phyloP scores from a whole-genome alignment of 1,284 basidiomycete genomes.

The Melampsora americana region DNA sequence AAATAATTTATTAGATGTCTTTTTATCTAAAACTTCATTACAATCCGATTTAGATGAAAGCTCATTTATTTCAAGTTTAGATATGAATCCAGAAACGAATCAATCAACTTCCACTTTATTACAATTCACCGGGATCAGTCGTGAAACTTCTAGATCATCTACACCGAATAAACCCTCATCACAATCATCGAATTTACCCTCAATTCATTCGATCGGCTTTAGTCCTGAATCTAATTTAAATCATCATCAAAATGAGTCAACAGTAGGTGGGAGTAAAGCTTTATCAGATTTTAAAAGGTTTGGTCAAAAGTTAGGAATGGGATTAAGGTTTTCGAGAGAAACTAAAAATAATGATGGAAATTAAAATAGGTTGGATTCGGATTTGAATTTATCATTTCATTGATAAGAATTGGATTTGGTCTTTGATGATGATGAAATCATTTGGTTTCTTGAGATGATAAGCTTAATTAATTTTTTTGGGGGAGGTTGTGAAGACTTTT shows the following conservation, averaged over 20 bases:
- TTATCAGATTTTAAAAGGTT: conserved; percentile 48
- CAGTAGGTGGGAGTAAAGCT: conserved; percentile 45
- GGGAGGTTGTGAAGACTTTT: too few relatives aligned
- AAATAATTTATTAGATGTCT: conserved; percentile 82
- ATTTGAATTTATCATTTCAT: too few relatives aligned
- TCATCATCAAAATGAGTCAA: too few relatives aligned
- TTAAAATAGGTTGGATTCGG: not conserved
- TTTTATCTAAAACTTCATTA: conserved; percentile 83
- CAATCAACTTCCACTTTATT: conserved; percentile 40
- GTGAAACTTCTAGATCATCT: conserved; percentile 44
- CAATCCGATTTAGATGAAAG: conserved; percentile 77
- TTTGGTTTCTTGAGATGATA: too few relatives aligned
- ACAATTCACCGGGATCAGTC: conserved; percentile 47
- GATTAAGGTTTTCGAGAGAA: conserved; percentile 45
- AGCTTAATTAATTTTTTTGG: too few relatives aligned
- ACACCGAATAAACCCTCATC: conserved; percentile 43
- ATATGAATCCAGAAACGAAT: conserved; percentile 73
- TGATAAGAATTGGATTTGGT: too few relatives aligned
- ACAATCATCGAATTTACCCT: not conserved
- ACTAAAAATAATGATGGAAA: conserved; percentile 18
- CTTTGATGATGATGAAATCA: too few relatives aligned
- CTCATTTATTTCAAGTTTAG: conserved; percentile 83
- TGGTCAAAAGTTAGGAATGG: conserved; percentile 48
- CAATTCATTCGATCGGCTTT: not conserved
- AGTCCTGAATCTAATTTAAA: not conserved